A percentile compares a stretch with the other conserved stretches of the same genome.
These are phyloP conservation scores for Solanum sparsipilum DNA, from an alignment of 257 asterid genomes.

Conservation along the genomic window DNA sequence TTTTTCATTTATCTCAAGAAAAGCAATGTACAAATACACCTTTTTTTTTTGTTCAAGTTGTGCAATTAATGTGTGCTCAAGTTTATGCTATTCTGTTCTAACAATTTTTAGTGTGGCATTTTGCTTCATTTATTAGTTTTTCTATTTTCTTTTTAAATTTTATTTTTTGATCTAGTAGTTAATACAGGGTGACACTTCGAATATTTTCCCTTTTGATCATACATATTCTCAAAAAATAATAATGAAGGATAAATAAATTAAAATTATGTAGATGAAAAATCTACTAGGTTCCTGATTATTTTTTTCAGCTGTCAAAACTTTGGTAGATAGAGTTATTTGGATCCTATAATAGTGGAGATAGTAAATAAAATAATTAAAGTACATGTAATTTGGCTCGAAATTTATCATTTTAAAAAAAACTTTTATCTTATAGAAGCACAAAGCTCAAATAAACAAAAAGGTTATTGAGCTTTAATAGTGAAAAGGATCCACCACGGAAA, in stretches of 20 bases:
- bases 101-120: neutral
- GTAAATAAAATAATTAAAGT: neutral
- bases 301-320: neutral
- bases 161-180: neutral
- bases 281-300: neutral
- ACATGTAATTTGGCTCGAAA: accelerated
- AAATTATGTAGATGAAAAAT: neutral
- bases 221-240: neutral
- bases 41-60: neutral
- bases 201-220: neutral
- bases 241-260: neutral
- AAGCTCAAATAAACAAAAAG: neutral
- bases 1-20: neutral
- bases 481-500: neutral
- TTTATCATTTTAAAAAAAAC: neutral
- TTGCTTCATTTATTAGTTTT: neutral
- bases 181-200: neutral
- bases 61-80: neutral
- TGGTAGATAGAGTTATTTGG: neutral
- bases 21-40: neutral
- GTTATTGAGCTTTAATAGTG: neutral
- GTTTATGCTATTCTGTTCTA: neutral
- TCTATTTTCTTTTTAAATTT: neutral
- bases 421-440: neutral
- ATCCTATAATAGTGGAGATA: neutral